phyloP scores from a whole-genome alignment of 2,329 filamentous ascomycete species.

The Ophiostoma novo-ulmi region DNA sequence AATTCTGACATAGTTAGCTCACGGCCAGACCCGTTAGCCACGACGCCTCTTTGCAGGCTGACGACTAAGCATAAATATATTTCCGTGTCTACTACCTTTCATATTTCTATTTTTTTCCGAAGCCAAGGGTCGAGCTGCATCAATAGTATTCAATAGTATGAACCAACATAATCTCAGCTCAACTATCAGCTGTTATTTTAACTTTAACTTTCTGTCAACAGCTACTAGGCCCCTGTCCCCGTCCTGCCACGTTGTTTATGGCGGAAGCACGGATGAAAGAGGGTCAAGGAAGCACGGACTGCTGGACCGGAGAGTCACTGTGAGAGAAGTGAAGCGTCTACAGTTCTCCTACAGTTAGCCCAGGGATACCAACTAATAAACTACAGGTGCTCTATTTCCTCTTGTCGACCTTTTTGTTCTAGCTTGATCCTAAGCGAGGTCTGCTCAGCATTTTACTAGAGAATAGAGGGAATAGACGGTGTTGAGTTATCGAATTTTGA shows the following conservation, averaged over 20 bases:
- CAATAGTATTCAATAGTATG: background rate
- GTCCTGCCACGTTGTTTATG: constrained; percentile 8
- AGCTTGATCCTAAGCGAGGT: background rate
- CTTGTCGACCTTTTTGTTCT: background rate
- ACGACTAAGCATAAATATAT: background rate
- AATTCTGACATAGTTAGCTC: background rate
- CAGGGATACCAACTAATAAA: background rate
- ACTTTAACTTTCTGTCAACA: background rate
- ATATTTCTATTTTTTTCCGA: too few species aligned
- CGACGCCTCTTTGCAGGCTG: background rate
- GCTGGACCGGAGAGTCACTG: background rate
- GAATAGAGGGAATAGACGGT: too few species aligned
- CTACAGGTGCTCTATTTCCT: background rate
- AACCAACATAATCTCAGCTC: background rate
- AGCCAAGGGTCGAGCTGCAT: background rate
- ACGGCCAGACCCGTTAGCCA: background rate
- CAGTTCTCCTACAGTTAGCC: background rate
- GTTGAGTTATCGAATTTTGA: background rate
- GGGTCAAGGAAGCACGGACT: background rate
- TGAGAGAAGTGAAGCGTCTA: background rate
- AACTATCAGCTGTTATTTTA: background rate
- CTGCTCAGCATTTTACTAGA: background rate
- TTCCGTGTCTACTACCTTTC: too few species aligned
- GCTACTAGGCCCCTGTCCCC: background rate
- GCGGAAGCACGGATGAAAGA: background rate